Evolutionary conservation across 306 rosid genomes (phyloP).

Genomic region (Delonix regia): DNA sequence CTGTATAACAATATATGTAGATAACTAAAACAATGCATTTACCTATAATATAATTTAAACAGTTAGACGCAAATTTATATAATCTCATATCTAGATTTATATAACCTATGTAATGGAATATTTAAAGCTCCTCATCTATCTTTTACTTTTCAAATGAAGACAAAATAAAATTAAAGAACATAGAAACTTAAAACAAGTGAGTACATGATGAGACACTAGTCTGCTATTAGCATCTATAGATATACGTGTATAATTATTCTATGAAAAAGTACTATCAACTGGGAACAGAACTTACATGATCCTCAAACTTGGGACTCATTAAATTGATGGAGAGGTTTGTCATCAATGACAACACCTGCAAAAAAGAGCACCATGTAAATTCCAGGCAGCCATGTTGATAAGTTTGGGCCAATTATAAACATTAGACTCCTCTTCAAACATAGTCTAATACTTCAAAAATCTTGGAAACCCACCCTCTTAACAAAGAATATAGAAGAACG

Average conservation of each 20-base stretch:
- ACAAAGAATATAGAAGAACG: neutral
- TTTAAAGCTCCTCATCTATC: no score
- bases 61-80: no score
- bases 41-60: no score
- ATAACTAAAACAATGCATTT: constrained; percentile 5
- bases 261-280: neutral
- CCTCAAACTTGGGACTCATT: constrained; percentile 61
- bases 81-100: no score
- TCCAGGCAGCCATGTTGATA: neutral
- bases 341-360: constrained; percentile 68
- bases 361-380: constrained; percentile 27
- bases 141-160: no score
- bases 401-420: neutral
- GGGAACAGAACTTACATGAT: constrained; percentile 54
- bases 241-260: neutral
- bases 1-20: neutral
- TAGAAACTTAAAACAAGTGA: neutral
- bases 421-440: neutral
- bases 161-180: no score
- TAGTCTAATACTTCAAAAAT: constrained; percentile 12
- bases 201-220: neutral
- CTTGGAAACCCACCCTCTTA: neutral
- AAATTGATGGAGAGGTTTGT: constrained; percentile 61
- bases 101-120: no score
- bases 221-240: neutral